Evolutionary conservation across 1,284 basidiomycete species (phyloP).

Genomic region (Neonothopanus nambi): DNA sequence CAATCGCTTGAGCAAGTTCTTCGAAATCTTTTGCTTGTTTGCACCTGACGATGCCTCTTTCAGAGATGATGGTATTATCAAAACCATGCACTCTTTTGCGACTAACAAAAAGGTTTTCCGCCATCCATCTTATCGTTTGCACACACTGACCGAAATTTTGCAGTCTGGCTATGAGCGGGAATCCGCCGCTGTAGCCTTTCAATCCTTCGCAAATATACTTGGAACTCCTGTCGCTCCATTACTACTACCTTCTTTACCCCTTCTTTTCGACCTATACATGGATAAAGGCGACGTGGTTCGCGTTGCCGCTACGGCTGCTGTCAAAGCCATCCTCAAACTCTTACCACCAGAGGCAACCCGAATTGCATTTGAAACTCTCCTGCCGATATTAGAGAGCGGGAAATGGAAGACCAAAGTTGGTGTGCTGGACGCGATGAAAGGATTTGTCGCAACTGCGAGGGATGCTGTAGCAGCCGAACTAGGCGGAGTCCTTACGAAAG

Average conservation of each 20-base stretch:
- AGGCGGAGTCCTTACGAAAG: slow-evolving; percentile 80
- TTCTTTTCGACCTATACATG: slow-evolving; percentile 85
- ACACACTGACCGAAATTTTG: not conserved
- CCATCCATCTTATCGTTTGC: not conserved
- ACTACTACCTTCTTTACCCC: slow-evolving; percentile 77
- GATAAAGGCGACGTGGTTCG: slow-evolving; percentile 96
- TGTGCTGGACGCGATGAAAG: slow-evolving; percentile 85
- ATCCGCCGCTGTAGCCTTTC: slow-evolving; percentile 85
- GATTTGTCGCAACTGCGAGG: slow-evolving; percentile 69
- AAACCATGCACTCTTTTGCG: slow-evolving; percentile 71
- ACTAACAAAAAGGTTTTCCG: slow-evolving; percentile 72
- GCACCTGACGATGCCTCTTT: slow-evolving; percentile 14
- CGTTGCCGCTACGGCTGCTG: slow-evolving; percentile 78
- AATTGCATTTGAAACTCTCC: slow-evolving; percentile 72
- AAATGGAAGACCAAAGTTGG: slow-evolving; percentile 98
- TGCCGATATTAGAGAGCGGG: slow-evolving; percentile 75
- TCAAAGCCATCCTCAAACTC: slow-evolving; percentile 83
- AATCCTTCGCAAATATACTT: slow-evolving; percentile 73
- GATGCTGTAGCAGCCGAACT: slow-evolving; percentile 88
- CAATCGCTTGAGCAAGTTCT: slow-evolving; percentile 59
- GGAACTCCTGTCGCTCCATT: slow-evolving; percentile 82
- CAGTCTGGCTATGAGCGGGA: slow-evolving; percentile 87
- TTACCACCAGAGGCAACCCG: slow-evolving; percentile 84
- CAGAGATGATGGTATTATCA: slow-evolving; percentile 66
- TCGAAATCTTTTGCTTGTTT: slow-evolving; percentile 8